Conservation (phyloP, 2,329 filamentous ascomycete genomes). For the Tolypocladium ovalisporum region DNA sequence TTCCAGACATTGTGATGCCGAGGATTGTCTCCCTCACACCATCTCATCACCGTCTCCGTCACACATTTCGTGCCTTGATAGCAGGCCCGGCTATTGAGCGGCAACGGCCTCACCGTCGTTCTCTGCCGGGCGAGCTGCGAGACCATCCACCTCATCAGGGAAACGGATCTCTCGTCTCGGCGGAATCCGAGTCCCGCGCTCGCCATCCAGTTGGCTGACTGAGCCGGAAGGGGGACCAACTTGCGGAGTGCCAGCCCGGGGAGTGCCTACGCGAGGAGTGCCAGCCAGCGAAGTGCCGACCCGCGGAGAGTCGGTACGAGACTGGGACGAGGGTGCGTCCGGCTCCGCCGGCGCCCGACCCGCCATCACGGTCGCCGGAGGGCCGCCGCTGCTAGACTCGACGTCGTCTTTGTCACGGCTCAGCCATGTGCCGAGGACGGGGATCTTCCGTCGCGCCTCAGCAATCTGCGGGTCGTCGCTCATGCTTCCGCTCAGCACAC, state of each 20-base stretch:
- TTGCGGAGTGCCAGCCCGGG: background rate
- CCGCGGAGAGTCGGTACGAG: background rate
- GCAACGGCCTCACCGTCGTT: background rate
- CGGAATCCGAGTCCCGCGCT: background rate
- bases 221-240: background rate
- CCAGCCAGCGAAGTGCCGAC: background rate
- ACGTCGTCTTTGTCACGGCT: background rate
- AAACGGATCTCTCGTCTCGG: conserved; percentile 12
- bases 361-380: background rate
- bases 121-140: background rate
- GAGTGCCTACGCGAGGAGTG: background rate
- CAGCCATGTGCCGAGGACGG: conserved; percentile 9
- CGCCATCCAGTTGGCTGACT: background rate
- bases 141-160: conserved; percentile 6
- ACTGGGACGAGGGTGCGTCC: background rate
- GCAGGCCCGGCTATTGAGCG: background rate
- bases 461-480: conserved; percentile 5
- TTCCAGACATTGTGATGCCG: no score
- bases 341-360: background rate
- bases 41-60: background rate
- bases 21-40: background rate
- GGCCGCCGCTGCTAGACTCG: background rate
- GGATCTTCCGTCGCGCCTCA: conserved; percentile 7
- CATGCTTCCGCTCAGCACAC: conserved; percentile 12
- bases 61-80: background rate